A percentile compares a stretch with the other conserved stretches of the same genome.
These are phyloP conservation scores for Sutorius eximius DNA, from an alignment of 1,284 basidiomycete genomes.

Conservation along the genomic window DNA sequence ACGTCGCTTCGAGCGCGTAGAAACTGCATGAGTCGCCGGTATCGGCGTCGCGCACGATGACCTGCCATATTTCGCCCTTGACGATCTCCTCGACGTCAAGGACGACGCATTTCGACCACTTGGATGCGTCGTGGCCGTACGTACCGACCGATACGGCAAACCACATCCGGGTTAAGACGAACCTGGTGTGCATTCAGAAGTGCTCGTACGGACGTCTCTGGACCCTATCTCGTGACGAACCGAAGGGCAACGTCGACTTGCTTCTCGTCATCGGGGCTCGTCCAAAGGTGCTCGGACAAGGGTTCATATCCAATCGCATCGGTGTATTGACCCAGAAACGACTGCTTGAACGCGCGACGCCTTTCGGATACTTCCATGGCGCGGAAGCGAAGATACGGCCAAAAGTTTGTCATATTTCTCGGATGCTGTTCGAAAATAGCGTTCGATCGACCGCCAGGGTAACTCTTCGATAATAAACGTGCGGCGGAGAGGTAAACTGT, in stretches of 20 bases:
- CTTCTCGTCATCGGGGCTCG: slow-evolving; percentile 54
- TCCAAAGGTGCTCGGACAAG: slow-evolving; percentile 54
- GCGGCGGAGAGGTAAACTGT: slow-evolving; percentile 63
- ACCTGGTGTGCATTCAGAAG: slow-evolving; percentile 41
- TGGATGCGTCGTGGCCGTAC: slow-evolving; percentile 27
- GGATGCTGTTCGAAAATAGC: slow-evolving; percentile 40
- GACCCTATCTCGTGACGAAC: slow-evolving; percentile 35
- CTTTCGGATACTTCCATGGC: slow-evolving; percentile 41
- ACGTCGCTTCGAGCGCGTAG: slow-evolving; percentile 65
- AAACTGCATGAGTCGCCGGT: slow-evolving; percentile 33
- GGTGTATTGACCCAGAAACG: slow-evolving; percentile 46
- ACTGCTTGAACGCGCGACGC: slow-evolving; percentile 40
- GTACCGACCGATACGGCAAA: slow-evolving; percentile 55
- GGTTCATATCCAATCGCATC: slow-evolving; percentile 25
- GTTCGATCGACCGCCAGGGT: slow-evolving; percentile 49
- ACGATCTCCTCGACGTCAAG: slow-evolving; percentile 51
- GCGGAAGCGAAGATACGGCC: slow-evolving; percentile 65
- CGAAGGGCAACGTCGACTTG: slow-evolving; percentile 57
- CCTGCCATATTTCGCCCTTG: slow-evolving; percentile 57
- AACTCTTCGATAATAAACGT: slow-evolving; percentile 45
- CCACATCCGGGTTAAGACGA: slow-evolving; percentile 61
- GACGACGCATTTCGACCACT: slow-evolving; percentile 40
- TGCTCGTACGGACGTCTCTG: not conserved
- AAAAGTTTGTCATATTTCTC: slow-evolving; percentile 55
- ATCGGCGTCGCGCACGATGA: slow-evolving; percentile 38